Base-by-base conservation (phyloP, 345 rosid genomes). In the Eucalyptus grandis region DNA sequence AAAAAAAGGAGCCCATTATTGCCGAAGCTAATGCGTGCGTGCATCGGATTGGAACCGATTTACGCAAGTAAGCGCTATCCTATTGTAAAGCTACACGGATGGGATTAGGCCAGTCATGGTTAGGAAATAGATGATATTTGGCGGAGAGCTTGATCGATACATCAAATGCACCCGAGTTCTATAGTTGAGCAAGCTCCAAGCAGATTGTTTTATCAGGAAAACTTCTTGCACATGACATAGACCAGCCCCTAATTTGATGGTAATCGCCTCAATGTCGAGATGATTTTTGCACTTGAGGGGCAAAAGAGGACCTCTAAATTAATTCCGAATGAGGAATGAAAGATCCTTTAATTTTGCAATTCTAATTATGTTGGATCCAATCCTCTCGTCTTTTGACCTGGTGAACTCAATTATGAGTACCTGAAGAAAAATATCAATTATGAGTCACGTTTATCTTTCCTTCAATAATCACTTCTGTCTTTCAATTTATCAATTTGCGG, bases 21-120 rank as follows among this genome's bases (percentile, higher is more conserved):
- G 9, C 5, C 16, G 3, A 22, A 40, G 47, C 26, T 40, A 40
- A 37, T 6, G 11, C 2, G 46, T 6, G 12, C 1, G 46, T 8
- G 1, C 27, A 6, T 5, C 4, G 4, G 21, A 6, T 5, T 2
- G 4, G 21, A 34, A 12, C 26, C 26, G 4, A 13, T 21, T 24
- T 72, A 19, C 4, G 2, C 82, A 72, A 21, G 27, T 26, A 11
- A 11, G 47, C 5, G 9, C 11, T 13, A 19, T 72, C 47, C 14
- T 37, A 37, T 40, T 2, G 5, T 77, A 21, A 77, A 77, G 22
- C 30, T 37, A 77, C 4, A 6, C 1, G 8, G 46, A 77, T 40
- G 47, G 30, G 30, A 40, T 21, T 40, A 10, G 27, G 43, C 26
- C 5, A 22, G 22, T 77, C 46, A 72, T 72, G 4, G 46, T 72